phyloP scores from a whole-genome alignment of 495 filamentous ascomycete genomes.

The Annulohypoxylon stygium region DNA sequence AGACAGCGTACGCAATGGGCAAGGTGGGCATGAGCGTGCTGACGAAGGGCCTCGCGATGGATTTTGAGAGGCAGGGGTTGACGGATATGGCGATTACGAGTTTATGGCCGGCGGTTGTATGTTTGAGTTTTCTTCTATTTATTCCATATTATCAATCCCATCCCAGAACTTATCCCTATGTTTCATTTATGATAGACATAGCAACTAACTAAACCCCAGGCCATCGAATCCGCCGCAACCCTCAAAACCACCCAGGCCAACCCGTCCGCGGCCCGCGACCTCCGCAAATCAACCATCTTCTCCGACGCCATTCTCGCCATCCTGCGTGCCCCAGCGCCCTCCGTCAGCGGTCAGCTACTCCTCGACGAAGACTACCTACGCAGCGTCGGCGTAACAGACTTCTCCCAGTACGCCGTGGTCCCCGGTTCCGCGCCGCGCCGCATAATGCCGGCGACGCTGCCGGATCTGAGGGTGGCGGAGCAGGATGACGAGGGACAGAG shows the following conservation, averaged over 20 bases:
- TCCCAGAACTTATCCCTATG: too few species aligned
- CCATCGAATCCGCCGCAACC: conserved; percentile 82
- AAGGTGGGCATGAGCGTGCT: conserved; percentile 89
- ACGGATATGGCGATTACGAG: conserved; percentile 81
- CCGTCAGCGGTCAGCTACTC: conserved; percentile 77
- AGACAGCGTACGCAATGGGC: conserved; percentile 89
- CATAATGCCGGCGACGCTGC: conserved; percentile 83
- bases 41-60: conserved; percentile 85
- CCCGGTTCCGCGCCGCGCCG: conserved; percentile 73
- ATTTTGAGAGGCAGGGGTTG: conserved; percentile 76
- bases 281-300: conserved; percentile 80
- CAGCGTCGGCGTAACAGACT: conserved; percentile 73
- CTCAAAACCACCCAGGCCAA: conserved; percentile 61
- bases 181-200: too few species aligned
- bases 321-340: conserved; percentile 68
- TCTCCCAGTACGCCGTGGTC: conserved; percentile 78
- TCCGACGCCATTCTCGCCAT: conserved; percentile 84
- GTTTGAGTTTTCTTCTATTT: conserved; percentile 38
- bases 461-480: conserved; percentile 78
- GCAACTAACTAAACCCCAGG: conserved; percentile 54
- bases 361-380: conserved; percentile 89
- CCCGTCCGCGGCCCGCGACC: conserved; percentile 62
- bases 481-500: conserved; percentile 84
- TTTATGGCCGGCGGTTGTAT: conserved; percentile 82
- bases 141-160: too few species aligned